Evolutionary conservation across 345 rosid genomes (phyloP), one percentile per base, ranked within the genome.

Genomic region (Toxicodendron radicans): DNA sequence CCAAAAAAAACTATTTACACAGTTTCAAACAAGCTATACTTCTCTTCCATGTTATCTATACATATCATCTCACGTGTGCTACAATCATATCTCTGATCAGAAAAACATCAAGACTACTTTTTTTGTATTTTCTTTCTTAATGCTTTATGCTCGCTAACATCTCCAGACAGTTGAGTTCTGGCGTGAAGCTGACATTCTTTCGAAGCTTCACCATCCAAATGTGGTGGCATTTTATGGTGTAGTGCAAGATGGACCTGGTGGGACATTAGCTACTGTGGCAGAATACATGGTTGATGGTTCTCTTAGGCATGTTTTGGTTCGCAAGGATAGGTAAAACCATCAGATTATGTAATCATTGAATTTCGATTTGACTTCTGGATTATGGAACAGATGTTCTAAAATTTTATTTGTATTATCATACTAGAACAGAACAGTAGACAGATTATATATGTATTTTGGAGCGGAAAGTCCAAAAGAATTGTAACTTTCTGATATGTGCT

Each of bases 211-310:
- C 81, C 98, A 94, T 80, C 97, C 98, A 64, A 94, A 94, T 84
- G 95, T 94, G 70, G 90, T 94, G 78, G 98, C 98, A 73, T 92
- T 94, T 83, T 94, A 94, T 79, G 98, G 97, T 74, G 98, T 94
- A 67, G 98, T 94, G 72, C 90, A 88, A 84, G 94, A 91, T 73
- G 97, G 97, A 59, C 97, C 94, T 32, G 94, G 92, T 24, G 95
- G 87, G 20, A 85, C 97, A 59, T 69, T 94, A 79, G 97, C 98
- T 48, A 91, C 97, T 9, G 95, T 94, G 78, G 78, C 98, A 43
- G 95, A 92, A 74, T 94, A 83, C 87, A 92, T 94, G 98, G 97
- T 94, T 80, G 91, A 94, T 83, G 97, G 97, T 66, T 94, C 98
- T 79, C 90, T 94, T 68, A 86, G 98, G 84, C 94, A 89, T 84